Evolutionary conservation across 768 basidiomycete genomes (phyloP).

Genomic region (Lactarius trivialis): DNA sequence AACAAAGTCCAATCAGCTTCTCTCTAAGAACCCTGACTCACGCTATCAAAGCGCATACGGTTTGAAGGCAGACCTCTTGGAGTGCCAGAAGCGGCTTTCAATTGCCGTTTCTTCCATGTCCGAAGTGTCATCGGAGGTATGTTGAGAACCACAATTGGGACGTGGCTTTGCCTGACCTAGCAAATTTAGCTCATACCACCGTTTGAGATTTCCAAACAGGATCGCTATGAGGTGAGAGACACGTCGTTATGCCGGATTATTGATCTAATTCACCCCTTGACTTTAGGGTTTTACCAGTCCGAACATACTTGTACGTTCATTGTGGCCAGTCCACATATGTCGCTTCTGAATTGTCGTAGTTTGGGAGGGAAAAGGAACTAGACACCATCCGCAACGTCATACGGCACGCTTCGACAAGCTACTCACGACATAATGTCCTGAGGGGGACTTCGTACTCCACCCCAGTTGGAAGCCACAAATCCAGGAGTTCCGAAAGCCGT

Average conservation of each 20-base stretch:
- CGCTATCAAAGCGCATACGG: slow-evolving; percentile 71
- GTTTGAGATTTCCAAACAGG: slow-evolving; percentile 60
- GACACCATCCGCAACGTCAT: slow-evolving; percentile 61
- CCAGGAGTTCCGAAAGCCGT: slow-evolving; percentile 19
- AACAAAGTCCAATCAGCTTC: slow-evolving; percentile 37
- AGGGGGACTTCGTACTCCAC: slow-evolving; percentile 36
- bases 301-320: slow-evolving; percentile 45
- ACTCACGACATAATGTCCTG: slow-evolving; percentile 47
- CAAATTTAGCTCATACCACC: slow-evolving; percentile 51
- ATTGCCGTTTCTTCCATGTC: slow-evolving; percentile 50
- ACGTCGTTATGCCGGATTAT: background rate
- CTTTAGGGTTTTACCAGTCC: slow-evolving; percentile 67
- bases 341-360: slow-evolving; percentile 32
- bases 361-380: slow-evolving; percentile 66
- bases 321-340: background rate
- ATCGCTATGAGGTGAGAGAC: slow-evolving; percentile 53
- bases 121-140: slow-evolving; percentile 52
- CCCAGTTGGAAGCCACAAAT: slow-evolving; percentile 32
- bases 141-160: slow-evolving; percentile 10
- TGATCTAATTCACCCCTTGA: background rate
- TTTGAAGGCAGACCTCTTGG: slow-evolving; percentile 57
- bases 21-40: slow-evolving; percentile 59
- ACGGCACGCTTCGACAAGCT: slow-evolving; percentile 46
- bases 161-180: slow-evolving; percentile 11
- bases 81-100: slow-evolving; percentile 60